These are phyloP conservation scores for Beta corolliflora DNA, from an alignment of 179 eudicot species.

Conservation along the genomic window DNA sequence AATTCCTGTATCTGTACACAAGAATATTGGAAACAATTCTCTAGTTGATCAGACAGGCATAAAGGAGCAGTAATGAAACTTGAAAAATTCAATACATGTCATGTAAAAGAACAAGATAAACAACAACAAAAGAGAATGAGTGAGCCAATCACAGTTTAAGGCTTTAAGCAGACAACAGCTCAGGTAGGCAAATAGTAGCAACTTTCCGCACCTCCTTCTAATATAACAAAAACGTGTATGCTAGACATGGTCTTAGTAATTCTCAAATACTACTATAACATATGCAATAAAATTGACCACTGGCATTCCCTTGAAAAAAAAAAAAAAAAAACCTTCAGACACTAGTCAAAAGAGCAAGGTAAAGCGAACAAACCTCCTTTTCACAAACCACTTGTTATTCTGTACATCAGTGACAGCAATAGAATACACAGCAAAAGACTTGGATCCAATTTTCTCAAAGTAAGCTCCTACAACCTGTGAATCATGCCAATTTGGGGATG, in stretches of 20 bases:
- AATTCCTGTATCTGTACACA: conserved; percentile 84
- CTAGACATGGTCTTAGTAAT: not conserved
- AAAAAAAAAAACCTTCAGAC: not conserved
- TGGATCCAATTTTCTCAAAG: conserved; percentile 87
- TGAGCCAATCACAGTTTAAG: not conserved
- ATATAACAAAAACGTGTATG: not conserved
- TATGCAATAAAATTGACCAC: too few relatives aligned
- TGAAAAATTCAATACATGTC: not conserved
- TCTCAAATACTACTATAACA: not conserved
- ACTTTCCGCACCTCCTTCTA: not conserved
- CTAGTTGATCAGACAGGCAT: conserved; percentile 6
- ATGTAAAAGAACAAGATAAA: not conserved
- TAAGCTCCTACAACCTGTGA: conserved; percentile 89
- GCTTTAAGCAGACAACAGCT: not conserved
- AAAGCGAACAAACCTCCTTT: conserved; percentile 64
- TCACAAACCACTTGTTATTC: conserved; percentile 87
- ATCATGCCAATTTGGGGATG: conserved; percentile 6
- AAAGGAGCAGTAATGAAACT: not conserved
- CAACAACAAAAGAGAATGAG: not conserved
- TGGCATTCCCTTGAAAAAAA: too few relatives aligned
- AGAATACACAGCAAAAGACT: conserved; percentile 94
- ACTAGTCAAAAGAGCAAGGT: conserved; percentile 7
- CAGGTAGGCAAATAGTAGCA: not conserved
- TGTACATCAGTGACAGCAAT: conserved; percentile 88
- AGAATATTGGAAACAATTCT: conserved; percentile 9